Conservation (phyloP, 2,329 filamentous ascomycete genomes). For the Sporothrix phasma region DNA sequence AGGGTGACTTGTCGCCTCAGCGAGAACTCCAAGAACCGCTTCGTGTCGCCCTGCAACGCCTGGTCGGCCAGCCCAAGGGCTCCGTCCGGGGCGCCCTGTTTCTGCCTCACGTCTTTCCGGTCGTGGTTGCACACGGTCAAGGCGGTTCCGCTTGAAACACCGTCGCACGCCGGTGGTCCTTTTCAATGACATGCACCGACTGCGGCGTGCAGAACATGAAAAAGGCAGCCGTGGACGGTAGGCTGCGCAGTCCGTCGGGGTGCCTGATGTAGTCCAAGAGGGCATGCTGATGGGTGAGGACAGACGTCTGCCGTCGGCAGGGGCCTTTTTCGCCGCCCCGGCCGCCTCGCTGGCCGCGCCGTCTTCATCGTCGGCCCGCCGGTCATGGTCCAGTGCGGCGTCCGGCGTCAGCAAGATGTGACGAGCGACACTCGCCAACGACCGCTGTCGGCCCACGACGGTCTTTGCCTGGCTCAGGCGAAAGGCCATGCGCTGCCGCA, state of each 20-base stretch:
- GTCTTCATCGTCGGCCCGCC: neutral
- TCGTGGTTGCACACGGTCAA: neutral
- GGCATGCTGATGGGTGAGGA: neutral
- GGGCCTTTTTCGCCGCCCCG: neutral
- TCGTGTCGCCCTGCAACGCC: neutral
- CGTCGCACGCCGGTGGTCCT: neutral
- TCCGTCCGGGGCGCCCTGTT: neutral
- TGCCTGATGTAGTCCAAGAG: constrained; percentile 15
- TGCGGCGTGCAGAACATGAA: constrained; percentile 23
- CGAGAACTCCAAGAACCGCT: neutral
- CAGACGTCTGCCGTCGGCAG: neutral
- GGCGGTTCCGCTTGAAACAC: neutral
- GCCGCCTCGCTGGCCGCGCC: neutral
- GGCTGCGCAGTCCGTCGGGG: constrained; percentile 10
- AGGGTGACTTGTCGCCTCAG: neutral
- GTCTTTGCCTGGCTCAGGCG: constrained; percentile 23
- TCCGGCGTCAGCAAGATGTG: constrained; percentile 17
- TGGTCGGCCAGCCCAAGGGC: neutral
- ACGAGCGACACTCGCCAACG: constrained; percentile 23
- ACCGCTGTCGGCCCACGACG: constrained; percentile 20
- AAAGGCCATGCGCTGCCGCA: constrained; percentile 19
- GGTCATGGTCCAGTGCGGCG: neutral
- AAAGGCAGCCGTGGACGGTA: constrained; percentile 24
- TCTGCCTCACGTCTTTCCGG: neutral
- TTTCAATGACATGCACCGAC: neutral